Conservation (phyloP, 2,329 filamentous ascomycete species). For the Cryphonectria japonica region DNA sequence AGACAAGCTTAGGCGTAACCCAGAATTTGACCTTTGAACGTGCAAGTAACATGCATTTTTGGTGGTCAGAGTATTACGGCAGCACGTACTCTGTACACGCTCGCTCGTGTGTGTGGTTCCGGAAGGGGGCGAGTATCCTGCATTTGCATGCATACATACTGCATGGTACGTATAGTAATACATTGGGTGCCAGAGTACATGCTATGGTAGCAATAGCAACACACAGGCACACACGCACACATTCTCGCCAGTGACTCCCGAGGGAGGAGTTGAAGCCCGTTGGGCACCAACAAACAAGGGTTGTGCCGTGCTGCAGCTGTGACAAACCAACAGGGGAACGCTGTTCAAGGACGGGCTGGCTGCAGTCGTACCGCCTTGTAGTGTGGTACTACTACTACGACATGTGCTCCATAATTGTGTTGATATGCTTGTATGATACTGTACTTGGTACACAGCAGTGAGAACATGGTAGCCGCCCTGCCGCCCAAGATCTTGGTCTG, state of each 20-base stretch:
- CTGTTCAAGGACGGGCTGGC: conserved; percentile 20
- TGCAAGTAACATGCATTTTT: conserved; percentile 12
- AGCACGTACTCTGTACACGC: conserved; percentile 7
- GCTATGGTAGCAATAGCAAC: background rate
- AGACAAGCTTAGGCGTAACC: background rate
- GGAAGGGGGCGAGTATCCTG: conserved; percentile 18
- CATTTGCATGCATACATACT: background rate
- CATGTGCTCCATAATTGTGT: background rate
- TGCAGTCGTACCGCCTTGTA: conserved; percentile 13
- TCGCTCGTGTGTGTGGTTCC: conserved; percentile 4
- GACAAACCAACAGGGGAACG: conserved; percentile 29
- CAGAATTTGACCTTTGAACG: background rate
- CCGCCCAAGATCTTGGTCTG: background rate
- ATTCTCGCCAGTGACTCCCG: conserved; percentile 17
- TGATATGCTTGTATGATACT: background rate
- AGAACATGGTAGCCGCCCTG: background rate
- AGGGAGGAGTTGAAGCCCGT: conserved; percentile 21
- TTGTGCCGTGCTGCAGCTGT: conserved; percentile 1
- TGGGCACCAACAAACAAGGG: conserved; percentile 29
- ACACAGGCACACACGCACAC: background rate
- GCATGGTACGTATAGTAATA: background rate
- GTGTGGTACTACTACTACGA: conserved; percentile 6
- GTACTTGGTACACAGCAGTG: too few relatives aligned
- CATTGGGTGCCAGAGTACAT: background rate
- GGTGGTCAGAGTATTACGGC: conserved; percentile 1